These are phyloP conservation scores for Debaryomyces nepalensis DNA, from an alignment of 1,139 yeast genomes.

Conservation along the genomic window DNA sequence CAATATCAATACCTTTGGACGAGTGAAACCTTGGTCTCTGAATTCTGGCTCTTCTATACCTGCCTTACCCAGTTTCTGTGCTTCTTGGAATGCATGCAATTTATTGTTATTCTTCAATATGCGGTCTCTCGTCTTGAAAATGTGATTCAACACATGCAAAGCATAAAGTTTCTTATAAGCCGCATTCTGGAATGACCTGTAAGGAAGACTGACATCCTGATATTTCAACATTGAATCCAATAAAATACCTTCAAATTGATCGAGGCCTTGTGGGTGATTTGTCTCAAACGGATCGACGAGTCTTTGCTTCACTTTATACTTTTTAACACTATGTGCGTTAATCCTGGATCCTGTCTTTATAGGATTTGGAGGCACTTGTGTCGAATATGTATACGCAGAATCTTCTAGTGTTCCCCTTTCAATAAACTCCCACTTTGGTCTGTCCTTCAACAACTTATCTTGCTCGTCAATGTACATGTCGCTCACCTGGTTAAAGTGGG, in stretches of 20 bases:
- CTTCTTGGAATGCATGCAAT: constrained; percentile 50
- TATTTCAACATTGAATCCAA: constrained; percentile 72
- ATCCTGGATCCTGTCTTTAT: constrained; percentile 3
- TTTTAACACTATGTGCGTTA: constrained; percentile 13
- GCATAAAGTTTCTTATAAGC: constrained; percentile 67
- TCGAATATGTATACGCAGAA: constrained; percentile 29
- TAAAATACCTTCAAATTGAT: constrained; percentile 31
- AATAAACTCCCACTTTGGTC: constrained; percentile 33
- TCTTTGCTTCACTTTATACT: constrained; percentile 33
- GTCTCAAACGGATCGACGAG: constrained; percentile 31
- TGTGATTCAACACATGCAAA: constrained; percentile 79
- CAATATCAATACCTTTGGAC: constrained; percentile 84
- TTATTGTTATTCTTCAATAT: constrained; percentile 75
- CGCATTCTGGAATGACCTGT: constrained; percentile 41
- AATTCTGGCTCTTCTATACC: constrained; percentile 57
- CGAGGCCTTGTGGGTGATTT: constrained; percentile 1
- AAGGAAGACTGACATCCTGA: constrained; percentile 72
- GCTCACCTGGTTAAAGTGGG: constrained; percentile 64
- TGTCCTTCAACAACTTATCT: constrained; percentile 23
- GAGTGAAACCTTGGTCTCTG: constrained; percentile 93
- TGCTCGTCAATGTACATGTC: constrained; percentile 49
- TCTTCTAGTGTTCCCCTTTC: constrained; percentile 21
- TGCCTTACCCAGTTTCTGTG: constrained; percentile 42
- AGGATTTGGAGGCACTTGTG: constrained; percentile 38
- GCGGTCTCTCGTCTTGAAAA: constrained; percentile 83